Evolutionary conservation across 73 alveolate genomes (phyloP).

Genomic region (Paraurostyla sp.): DNA sequence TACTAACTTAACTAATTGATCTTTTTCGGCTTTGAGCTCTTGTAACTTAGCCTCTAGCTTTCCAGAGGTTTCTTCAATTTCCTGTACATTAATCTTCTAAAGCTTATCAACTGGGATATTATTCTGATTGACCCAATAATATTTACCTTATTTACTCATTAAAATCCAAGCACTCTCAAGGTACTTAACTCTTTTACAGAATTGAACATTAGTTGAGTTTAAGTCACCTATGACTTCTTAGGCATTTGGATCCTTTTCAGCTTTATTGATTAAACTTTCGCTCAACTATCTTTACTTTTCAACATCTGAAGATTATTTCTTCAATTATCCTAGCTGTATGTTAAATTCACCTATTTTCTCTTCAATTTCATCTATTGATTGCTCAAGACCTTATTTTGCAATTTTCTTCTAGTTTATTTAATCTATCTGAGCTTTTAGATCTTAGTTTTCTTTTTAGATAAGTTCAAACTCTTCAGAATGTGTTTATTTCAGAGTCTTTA

Average conservation of each 20-base stretch:
- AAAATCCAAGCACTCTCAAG: slow-evolving; percentile 30
- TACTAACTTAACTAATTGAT: background rate
- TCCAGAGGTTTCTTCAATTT: background rate
- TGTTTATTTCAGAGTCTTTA: background rate
- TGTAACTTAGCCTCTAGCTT: slow-evolving; percentile 26
- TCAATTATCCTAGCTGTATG: background rate
- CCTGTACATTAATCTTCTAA: background rate
- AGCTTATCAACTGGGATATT: slow-evolving; percentile 43
- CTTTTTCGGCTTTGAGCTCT: slow-evolving; percentile 22
- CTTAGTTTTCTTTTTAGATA: slow-evolving; percentile 1
- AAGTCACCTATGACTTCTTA: slow-evolving; percentile 28
- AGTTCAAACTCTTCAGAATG: slow-evolving; percentile 21
- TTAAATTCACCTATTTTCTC: slow-evolving; percentile 8
- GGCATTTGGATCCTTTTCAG: slow-evolving; percentile 25
- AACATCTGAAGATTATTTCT: background rate
- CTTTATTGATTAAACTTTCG: background rate
- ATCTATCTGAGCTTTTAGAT: background rate
- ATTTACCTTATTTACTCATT: background rate
- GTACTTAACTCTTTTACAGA: slow-evolving; percentile 59
- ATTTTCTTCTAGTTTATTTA: background rate
- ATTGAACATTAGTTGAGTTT: background rate
- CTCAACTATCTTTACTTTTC: background rate
- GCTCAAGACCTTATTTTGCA: background rate
- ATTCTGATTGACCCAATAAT: slow-evolving; percentile 44
- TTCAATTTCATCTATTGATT: slow-evolving; percentile 49